Conservation (phyloP, 805 yeast species). For the Pichia nanzhaoensis region DNA sequence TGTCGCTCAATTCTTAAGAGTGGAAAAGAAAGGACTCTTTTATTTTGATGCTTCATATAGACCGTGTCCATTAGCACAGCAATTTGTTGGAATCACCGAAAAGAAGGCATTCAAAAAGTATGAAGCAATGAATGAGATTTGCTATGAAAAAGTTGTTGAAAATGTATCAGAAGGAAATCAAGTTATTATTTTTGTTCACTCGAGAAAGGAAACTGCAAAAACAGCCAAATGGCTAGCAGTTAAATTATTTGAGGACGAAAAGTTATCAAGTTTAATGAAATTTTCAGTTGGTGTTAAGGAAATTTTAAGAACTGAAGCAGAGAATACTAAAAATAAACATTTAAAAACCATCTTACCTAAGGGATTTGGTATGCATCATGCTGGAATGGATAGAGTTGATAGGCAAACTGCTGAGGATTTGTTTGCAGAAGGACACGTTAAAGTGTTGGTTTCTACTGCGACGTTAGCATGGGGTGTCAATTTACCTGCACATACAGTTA, state of each 20-base stretch:
- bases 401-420: conserved; percentile 75
- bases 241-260: conserved; percentile 50
- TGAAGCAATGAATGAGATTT: conserved; percentile 84
- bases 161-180: conserved; percentile 61
- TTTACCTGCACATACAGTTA: conserved; percentile 90
- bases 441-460: conserved; percentile 82
- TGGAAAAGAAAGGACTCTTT: conserved; percentile 58
- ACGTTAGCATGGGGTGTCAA: conserved; percentile 98
- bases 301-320: conserved; percentile 59
- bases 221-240: conserved; percentile 73
- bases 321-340: conserved; percentile 43
- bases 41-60: conserved; percentile 78
- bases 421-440: conserved; percentile 83
- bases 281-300: conserved; percentile 54
- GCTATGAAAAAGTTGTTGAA: conserved; percentile 73
- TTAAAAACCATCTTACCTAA: conserved; percentile 53
- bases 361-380: conserved; percentile 90
- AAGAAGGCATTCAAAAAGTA: conserved; percentile 69
- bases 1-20: conserved; percentile 76
- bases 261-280: conserved; percentile 35
- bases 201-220: conserved; percentile 82
- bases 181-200: conserved; percentile 85
- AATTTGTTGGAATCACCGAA: conserved; percentile 82
- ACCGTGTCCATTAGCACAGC: conserved; percentile 90
- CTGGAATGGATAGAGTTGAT: conserved; percentile 71